A percentile compares a stretch with the other conserved stretches of the same genome.
These are phyloP conservation scores for Hypoxylon crocopeplum DNA, from an alignment of 495 filamentous ascomycete species.

Conservation along the genomic window DNA sequence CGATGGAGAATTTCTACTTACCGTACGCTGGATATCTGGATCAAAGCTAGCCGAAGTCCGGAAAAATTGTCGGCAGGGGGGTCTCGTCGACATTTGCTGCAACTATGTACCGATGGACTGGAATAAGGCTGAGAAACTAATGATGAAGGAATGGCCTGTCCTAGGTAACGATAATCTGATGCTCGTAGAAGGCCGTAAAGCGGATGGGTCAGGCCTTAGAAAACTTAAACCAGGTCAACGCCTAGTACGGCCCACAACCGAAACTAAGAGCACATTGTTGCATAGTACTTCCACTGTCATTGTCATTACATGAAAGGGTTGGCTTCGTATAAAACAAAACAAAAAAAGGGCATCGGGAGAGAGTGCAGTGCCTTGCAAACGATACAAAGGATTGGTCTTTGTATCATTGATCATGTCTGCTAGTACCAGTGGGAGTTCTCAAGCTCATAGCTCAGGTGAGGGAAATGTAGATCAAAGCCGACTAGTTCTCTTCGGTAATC, in stretches of 20 bases:
- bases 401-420: too few relatives aligned
- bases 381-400: too few relatives aligned
- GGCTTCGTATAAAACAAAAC: too few relatives aligned
- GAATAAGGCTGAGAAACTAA: background rate
- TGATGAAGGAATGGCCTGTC: background rate
- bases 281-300: too few relatives aligned
- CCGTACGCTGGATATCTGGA: background rate
- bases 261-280: too few relatives aligned
- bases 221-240: background rate
- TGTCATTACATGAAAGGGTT: too few relatives aligned
- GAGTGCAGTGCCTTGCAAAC: too few relatives aligned
- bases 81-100: background rate
- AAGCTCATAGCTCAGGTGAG: too few relatives aligned
- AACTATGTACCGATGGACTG: conserved; percentile 4
- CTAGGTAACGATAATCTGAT: background rate
- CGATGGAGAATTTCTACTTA: background rate
- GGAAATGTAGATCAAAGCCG: too few relatives aligned
- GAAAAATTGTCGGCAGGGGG: background rate
- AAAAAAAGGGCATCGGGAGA: too few relatives aligned
- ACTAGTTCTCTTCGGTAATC: too few relatives aligned
- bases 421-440: too few relatives aligned
- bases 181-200: background rate
- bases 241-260: background rate
- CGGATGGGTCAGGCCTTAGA: background rate
- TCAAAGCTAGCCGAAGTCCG: background rate